Base-by-base conservation (phyloP, 2,329 filamentous ascomycete genomes). In the Fusarium equiseti region DNA sequence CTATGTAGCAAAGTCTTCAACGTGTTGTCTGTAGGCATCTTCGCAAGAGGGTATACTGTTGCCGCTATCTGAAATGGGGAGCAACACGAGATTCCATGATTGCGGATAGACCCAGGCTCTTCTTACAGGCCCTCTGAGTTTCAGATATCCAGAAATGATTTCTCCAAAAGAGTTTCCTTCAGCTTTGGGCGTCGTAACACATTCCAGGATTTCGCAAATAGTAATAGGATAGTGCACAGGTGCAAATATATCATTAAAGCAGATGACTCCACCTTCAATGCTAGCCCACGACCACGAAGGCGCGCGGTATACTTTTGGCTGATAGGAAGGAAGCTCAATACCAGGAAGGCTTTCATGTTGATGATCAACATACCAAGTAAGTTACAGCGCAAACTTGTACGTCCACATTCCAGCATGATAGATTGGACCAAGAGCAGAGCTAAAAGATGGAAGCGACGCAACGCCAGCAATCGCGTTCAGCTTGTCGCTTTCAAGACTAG, bases 271-370 rank as follows among this genome's bases (percentile, higher is more conserved):
- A 5, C 54, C 54, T 16, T 57, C 54, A 1, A 57, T 15, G 15
- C 43, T 50, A 5, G 24, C 54, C 43, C 43, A 57, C 0, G 54
- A 57, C 54, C 54, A 57, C 5, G 54, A 57, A 8, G 54, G 54
- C 3, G 43, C 54, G 8, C 43, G 31, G 6, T 50, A 57, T 11
- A n/a, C 11, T 6, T 18, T 50, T 20, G 43, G 43, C 2, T 29
- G 22, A 3, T 49, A 15, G 1, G 45, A 49, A 4, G 16, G 12
- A 3, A 40, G 26, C 12, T 31, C 24, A 10, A 24, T n/a, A 6
- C 29, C 10, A 5, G 43, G 31, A 0, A 57, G 15, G 6, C 18
- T 57, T n/a, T n/a, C 22, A 12, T 50, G 18, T 15, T 35, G 20
- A 0, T n/a, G 18, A 1, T 4, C n/a, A 8, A 27, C 24, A 40